Evolutionary conservation across 345 rosid species (phyloP).

Genomic region (Lagerstroemia speciosa): DNA sequence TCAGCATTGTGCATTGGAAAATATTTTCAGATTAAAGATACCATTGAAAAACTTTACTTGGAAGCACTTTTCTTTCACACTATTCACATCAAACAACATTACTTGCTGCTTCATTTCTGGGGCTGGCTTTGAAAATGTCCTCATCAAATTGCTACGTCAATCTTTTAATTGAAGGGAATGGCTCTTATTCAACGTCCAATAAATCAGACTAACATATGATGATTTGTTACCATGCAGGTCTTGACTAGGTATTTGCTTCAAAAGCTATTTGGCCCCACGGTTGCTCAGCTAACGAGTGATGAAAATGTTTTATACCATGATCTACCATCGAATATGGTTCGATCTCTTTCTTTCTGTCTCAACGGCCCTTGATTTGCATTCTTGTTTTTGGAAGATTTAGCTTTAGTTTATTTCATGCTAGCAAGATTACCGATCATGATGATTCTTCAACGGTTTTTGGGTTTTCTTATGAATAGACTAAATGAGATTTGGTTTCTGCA

Average conservation of each 20-base stretch:
- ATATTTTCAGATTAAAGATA: not conserved
- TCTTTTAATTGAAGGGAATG: not conserved
- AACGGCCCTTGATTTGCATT: not conserved
- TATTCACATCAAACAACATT: not conserved
- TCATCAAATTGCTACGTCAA: not conserved
- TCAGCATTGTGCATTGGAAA: not conserved
- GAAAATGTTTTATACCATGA: conserved; percentile 55
- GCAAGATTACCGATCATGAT: too few species aligned
- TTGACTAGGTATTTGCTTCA: conserved; percentile 64
- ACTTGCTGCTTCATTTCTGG: not conserved
- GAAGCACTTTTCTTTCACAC: not conserved
- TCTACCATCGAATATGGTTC: conserved; percentile 87
- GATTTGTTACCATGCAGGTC: conserved; percentile 35
- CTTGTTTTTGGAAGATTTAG: too few species aligned
- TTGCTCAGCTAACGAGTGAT: conserved; percentile 54
- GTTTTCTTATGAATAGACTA: not conserved
- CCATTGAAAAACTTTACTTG: not conserved
- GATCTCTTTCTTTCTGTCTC: conserved; percentile 16
- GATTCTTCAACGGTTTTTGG: not conserved
- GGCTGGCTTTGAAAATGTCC: not conserved
- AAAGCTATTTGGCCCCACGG: conserved; percentile 65
- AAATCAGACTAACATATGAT: not conserved
- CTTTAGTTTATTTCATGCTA: too few species aligned
- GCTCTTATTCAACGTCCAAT: not conserved
- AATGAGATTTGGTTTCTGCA: not conserved